phyloP scores from a whole-genome alignment of 192 early-diverging fungal genomes.

The Endogone sp. region DNA sequence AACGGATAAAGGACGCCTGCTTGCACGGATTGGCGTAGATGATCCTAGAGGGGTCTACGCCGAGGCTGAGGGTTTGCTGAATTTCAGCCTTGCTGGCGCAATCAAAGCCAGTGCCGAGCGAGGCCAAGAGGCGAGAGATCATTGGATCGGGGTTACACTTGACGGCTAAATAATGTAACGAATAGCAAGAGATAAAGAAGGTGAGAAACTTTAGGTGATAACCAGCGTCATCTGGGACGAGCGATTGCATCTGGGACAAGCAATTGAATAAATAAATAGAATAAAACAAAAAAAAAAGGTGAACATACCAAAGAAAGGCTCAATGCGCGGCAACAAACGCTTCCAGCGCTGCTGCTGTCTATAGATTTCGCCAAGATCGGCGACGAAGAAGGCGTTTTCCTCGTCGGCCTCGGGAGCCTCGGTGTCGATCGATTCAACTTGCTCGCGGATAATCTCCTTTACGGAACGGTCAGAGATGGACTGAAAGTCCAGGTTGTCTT shows the following conservation, averaged over 20 bases:
- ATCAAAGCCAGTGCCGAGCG: slow-evolving; percentile 90
- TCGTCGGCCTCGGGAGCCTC: slow-evolving; percentile 45
- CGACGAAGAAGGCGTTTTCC: slow-evolving; percentile 94
- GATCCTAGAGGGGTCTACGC: slow-evolving; percentile 70
- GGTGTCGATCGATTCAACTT: neutral
- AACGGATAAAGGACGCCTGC: slow-evolving; percentile 91
- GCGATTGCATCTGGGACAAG: too few relatives aligned
- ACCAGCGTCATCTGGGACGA: too few relatives aligned
- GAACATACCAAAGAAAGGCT: slow-evolving; percentile 88
- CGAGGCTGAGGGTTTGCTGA: slow-evolving; percentile 68
- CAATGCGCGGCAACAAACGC: slow-evolving; percentile 80
- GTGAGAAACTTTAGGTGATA: slow-evolving; percentile 4
- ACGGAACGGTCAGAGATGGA: slow-evolving; percentile 7
- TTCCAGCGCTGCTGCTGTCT: slow-evolving; percentile 88
- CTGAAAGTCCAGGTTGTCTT: neutral
- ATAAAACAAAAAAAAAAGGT: slow-evolving; percentile 8
- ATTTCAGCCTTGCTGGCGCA: slow-evolving; percentile 97
- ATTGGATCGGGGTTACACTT: slow-evolving; percentile 95
- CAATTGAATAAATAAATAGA: too few relatives aligned
- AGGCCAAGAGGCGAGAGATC: slow-evolving; percentile 76
- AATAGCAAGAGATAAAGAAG: slow-evolving; percentile 5
- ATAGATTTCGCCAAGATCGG: slow-evolving; percentile 87
- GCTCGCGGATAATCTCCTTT: slow-evolving; percentile 1
- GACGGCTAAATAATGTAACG: slow-evolving; percentile 61
- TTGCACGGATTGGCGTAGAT: slow-evolving; percentile 99